Percentiles rank a stretch among this genome's conserved stretches.
Conservation (phyloP, 768 basidiomycete genomes). For the Suillus clintonianus region DNA sequence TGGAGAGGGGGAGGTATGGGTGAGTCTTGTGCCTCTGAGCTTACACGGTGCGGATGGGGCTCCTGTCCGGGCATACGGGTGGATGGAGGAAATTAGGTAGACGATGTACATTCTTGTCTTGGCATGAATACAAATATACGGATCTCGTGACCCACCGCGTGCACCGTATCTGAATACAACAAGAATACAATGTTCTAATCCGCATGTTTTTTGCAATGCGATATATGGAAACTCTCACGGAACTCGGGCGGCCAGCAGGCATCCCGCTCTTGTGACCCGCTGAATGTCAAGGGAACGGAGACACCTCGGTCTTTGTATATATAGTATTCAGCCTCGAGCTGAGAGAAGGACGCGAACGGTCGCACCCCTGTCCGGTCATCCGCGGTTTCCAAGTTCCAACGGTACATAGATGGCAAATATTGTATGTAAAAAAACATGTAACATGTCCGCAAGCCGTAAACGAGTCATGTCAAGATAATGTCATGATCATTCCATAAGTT, state of each 20-base stretch:
- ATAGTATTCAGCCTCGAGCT: neutral
- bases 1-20: constrained; percentile 36
- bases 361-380: neutral
- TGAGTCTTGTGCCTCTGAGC: constrained; percentile 61
- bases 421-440: neutral
- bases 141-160: neutral
- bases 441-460: neutral
- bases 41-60: constrained; percentile 65
- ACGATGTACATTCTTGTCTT: neutral
- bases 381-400: neutral
- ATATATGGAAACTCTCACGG: neutral
- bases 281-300: neutral
- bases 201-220: neutral
- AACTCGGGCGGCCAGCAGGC: neutral
- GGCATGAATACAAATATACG: neutral
- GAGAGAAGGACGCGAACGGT: too few relatives aligned
- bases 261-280: neutral
- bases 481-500: neutral
- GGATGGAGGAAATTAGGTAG: constrained; percentile 24
- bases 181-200: neutral
- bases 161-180: neutral
- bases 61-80: constrained; percentile 71
- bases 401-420: neutral
- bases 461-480: neutral
- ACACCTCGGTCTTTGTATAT: neutral